Conservation (phyloP, 306 rosid genomes). For the Lagenaria siceraria region DNA sequence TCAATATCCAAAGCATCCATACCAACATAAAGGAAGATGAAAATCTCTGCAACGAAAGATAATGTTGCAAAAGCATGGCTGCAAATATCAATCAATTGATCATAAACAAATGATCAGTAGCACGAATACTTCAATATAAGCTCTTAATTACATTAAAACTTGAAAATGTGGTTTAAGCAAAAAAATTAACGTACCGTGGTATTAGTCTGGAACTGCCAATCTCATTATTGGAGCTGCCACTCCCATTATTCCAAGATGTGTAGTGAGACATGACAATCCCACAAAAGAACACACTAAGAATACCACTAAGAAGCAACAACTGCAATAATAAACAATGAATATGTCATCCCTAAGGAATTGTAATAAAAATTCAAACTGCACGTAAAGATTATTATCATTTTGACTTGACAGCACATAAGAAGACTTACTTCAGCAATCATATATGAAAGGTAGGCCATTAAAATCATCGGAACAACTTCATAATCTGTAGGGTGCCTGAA, state of each 20-base stretch:
- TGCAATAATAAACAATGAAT: slow-evolving; percentile 21
- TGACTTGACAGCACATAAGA: neutral
- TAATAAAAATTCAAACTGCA: too few relatives aligned
- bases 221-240: slow-evolving; percentile 36
- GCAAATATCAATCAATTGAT: slow-evolving; percentile 14
- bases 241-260: slow-evolving; percentile 69
- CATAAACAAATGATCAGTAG: neutral
- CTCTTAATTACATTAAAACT: neutral
- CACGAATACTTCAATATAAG: too few relatives aligned
- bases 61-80: slow-evolving; percentile 87
- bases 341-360: neutral
- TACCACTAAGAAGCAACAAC: slow-evolving; percentile 72
- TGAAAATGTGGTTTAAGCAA: neutral
- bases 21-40: slow-evolving; percentile 72
- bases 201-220: too few relatives aligned
- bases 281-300: slow-evolving; percentile 72
- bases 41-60: slow-evolving; percentile 73
- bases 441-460: slow-evolving; percentile 78
- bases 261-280: slow-evolving; percentile 85
- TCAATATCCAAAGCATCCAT: slow-evolving; percentile 75
- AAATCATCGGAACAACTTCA: slow-evolving; percentile 87
- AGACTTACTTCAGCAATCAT: slow-evolving; percentile 65
- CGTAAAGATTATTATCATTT: neutral
- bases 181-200: slow-evolving; percentile 27
- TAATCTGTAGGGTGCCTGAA: slow-evolving; percentile 74